phyloP scores from a whole-genome alignment of 345 rosid species.

The Nasturtium officinale region DNA sequence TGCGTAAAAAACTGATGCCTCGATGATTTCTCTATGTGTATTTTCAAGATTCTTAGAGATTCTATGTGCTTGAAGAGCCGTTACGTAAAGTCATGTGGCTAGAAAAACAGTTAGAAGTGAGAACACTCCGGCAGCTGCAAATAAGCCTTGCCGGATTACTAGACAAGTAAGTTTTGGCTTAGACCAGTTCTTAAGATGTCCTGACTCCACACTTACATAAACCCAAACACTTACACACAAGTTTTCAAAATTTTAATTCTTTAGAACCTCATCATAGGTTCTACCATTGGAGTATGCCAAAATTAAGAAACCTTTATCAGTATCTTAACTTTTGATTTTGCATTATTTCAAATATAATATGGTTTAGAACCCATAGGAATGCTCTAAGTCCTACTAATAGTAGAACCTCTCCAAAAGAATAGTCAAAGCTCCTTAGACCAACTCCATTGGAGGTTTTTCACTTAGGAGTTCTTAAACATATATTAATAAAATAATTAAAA shows the following conservation, averaged over 20 bases:
- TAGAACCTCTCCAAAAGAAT: constrained; percentile 76
- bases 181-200: constrained; percentile 80
- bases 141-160: constrained; percentile 66
- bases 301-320: no score
- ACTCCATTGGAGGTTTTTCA: no score
- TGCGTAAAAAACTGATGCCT: constrained; percentile 56
- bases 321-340: no score
- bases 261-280: no score
- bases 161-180: constrained; percentile 72
- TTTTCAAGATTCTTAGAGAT: constrained; percentile 55
- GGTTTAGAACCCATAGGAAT: no score
- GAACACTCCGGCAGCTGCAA: constrained; percentile 77
- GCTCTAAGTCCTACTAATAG: constrained; percentile 70
- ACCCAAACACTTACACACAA: no score
- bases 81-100: constrained; percentile 72
- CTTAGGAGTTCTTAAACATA: no score
- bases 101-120: constrained; percentile 66
- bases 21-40: constrained; percentile 54
- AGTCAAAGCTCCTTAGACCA: no score
- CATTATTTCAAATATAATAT: no score
- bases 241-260: no score
- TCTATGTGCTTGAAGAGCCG: constrained; percentile 68
- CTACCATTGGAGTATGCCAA: no score
- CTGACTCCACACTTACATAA: constrained; percentile 95
- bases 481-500: no score